Base-by-base conservation (phyloP, 371 early-diverging fungal genomes). In the Syncephalastrum racemosum region DNA sequence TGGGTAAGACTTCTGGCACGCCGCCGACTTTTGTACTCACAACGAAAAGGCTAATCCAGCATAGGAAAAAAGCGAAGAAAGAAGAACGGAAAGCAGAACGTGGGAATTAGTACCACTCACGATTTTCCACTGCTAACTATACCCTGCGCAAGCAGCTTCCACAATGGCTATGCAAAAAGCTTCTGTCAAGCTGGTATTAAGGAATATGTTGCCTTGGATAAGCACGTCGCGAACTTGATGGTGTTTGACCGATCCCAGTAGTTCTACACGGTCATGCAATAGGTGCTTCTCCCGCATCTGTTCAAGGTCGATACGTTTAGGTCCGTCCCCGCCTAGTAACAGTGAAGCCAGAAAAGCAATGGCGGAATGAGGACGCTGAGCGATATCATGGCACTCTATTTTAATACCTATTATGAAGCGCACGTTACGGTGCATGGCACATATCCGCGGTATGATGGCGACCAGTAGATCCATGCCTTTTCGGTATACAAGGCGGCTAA, bases 91-190 rank as follows among this genome's bases (percentile, higher is more conserved):
- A 44, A 25, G 41, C 36, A 45, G 12, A 58, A 10, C 27, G n/a
- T 2, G 27, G 42, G 42, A 15, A 52, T 36, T 4, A 46, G 55
- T 15, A 41, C 44, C 19, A 23, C 6, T 36, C 42, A 16, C 23
- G 20, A 43, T 46, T 19, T 45, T n/a, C 40, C 15, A 3, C 12
- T 27, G 2, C 19, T 31, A 4, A 50, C 18, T 50, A 24, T 55
- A 89, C 87, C 97, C 97, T 54, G 97, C 98, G 53, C 93, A 90
- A 3, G 99, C 99, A 10, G 99, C 99, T 75, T 99, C 99, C 16
- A 99, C 92, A 51, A 99, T 98, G 10, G 96, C 95, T 55, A 99
- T 99, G 71, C 99, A 99, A 67, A 99, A 99, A 3, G 99, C 98
- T 62, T 99, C 99, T 1, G 99, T 99, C 64, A 99, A 79, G 46